Evolutionary conservation across 2,329 filamentous ascomycete species (phyloP).

Genomic region (Arthrobotrys sinensis): DNA sequence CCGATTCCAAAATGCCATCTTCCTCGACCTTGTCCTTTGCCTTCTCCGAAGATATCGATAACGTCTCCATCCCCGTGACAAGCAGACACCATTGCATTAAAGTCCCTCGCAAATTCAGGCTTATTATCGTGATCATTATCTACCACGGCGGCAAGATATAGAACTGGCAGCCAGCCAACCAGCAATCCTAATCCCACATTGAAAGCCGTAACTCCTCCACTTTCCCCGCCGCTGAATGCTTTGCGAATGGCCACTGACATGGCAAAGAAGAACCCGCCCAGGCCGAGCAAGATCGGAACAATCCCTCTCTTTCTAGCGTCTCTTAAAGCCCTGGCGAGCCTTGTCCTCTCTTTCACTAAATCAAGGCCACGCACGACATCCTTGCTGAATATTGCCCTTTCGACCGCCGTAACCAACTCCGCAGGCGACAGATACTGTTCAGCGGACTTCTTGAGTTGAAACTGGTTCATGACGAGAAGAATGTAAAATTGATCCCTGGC

Average conservation of each 20-base stretch:
- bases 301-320: conserved; percentile 46
- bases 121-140: conserved; percentile 70
- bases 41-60: conserved; percentile 66
- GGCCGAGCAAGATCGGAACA: conserved; percentile 45
- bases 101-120: conserved; percentile 67
- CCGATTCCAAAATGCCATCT: conserved; percentile 68
- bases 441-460: conserved; percentile 43
- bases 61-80: conserved; percentile 50
- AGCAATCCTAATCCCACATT: conserved; percentile 63
- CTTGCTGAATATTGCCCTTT: conserved; percentile 46
- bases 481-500: conserved; percentile 69
- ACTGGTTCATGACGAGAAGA: conserved; percentile 70
- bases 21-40: conserved; percentile 68
- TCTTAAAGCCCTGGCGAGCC: conserved; percentile 28
- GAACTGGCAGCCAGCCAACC: conserved; percentile 69
- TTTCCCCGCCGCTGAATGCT: conserved; percentile 42
- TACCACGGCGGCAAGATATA: conserved; percentile 69
- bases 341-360: conserved; percentile 30
- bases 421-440: conserved; percentile 39
- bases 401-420: conserved; percentile 39
- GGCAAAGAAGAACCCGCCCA: conserved; percentile 55
- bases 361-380: conserved; percentile 49
- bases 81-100: conserved; percentile 66
- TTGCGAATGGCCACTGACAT: conserved; percentile 55
- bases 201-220: conserved; percentile 35